Evolutionary conservation across 176 grass and related monocot genomes (phyloP).

Genomic region (Aegilops tauschii): DNA sequence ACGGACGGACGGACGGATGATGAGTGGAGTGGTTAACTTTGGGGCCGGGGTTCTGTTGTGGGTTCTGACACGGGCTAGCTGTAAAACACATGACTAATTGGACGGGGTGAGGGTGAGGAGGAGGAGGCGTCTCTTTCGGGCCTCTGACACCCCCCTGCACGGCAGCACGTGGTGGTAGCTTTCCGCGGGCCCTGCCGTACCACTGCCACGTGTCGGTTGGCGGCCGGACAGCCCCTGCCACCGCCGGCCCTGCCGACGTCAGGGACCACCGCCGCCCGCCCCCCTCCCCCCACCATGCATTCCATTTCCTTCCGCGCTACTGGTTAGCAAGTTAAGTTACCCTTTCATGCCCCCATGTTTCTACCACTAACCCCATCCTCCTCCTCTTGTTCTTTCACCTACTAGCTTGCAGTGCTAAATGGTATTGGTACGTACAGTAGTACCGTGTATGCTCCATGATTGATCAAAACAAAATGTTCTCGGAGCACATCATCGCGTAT

Average conservation of each 20-base stretch:
- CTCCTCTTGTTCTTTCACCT: background rate
- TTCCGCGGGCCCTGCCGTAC: background rate
- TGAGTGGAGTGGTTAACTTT: background rate
- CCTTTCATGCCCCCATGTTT: background rate
- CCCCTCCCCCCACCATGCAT: background rate
- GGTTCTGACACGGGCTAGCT: background rate
- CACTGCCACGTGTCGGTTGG: conserved; percentile 24
- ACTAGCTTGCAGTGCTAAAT: background rate
- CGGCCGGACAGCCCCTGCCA: background rate
- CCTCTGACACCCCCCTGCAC: conserved; percentile 3
- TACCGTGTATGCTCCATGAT: no score
- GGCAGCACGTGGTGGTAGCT: conserved; percentile 14
- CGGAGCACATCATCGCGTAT: no score
- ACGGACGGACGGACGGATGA: background rate
- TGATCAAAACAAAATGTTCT: no score
- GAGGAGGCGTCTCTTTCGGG: conserved; percentile 1
- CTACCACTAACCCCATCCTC: background rate
- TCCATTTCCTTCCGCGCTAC: background rate
- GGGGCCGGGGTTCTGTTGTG: background rate
- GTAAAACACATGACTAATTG: background rate
- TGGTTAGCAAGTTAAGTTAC: background rate
- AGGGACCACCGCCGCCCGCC: background rate
- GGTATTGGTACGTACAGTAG: no score
- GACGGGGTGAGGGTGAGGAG: background rate
- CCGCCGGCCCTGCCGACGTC: conserved; percentile 9